These are phyloP conservation scores for Cetradonia linearis DNA, from an alignment of 495 filamentous ascomycete species.

Conservation along the genomic window DNA sequence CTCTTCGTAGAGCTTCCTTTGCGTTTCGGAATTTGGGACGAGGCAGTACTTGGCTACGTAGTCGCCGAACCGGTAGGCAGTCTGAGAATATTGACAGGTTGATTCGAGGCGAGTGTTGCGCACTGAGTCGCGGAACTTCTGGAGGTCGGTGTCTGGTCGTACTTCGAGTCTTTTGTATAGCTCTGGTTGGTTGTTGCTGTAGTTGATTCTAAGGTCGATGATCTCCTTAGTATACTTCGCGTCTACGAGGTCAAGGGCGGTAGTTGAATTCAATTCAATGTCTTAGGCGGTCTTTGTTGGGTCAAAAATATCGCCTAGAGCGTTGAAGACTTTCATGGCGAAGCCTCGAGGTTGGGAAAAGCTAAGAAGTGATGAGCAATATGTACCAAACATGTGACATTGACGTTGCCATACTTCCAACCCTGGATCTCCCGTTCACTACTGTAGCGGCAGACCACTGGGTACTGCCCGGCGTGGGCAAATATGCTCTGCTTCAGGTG, in stretches of 20 bases:
- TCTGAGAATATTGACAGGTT: slow-evolving; percentile 39
- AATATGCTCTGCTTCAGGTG: slow-evolving; percentile 40
- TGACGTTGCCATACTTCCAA: slow-evolving; percentile 27
- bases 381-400: slow-evolving; percentile 2
- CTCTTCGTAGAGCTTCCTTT: slow-evolving; percentile 34
- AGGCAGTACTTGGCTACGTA: slow-evolving; percentile 41
- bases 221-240: slow-evolving; percentile 39
- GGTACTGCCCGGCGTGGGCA: slow-evolving; percentile 31
- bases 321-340: slow-evolving; percentile 40
- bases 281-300: slow-evolving; percentile 34
- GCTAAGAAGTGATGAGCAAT: slow-evolving; percentile 18
- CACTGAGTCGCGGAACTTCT: slow-evolving; percentile 33
- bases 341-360: slow-evolving; percentile 39
- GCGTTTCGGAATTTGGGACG: slow-evolving; percentile 33
- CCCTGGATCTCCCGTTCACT: slow-evolving; percentile 35
- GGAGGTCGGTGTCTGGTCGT: slow-evolving; percentile 35
- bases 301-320: slow-evolving; percentile 38
- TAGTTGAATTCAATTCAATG: slow-evolving; percentile 41
- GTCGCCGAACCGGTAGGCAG: slow-evolving; percentile 40
- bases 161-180: slow-evolving; percentile 36
- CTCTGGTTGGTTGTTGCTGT: slow-evolving; percentile 31
- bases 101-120: slow-evolving; percentile 35
- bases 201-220: slow-evolving; percentile 36
- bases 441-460: slow-evolving; percentile 33
- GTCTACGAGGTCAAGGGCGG: slow-evolving; percentile 37